These are phyloP conservation scores for Trichoderma hamatum DNA, from an alignment of 2,329 filamentous ascomycete genomes.

Conservation along the genomic window DNA sequence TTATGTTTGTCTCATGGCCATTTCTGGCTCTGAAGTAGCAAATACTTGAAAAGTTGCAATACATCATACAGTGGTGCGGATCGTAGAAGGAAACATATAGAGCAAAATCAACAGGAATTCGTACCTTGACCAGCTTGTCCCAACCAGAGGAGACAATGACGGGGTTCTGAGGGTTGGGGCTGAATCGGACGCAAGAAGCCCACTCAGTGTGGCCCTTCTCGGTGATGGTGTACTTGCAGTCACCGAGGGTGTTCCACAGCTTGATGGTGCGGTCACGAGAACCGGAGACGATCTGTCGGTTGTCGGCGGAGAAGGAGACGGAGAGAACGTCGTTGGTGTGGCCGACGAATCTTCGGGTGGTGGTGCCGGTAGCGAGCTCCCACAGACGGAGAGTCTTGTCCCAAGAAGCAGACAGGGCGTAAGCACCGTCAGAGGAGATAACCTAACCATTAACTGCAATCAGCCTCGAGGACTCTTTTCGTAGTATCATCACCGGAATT, in stretches of 20 bases:
- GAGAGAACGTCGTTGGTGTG: constrained; percentile 99
- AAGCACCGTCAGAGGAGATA: constrained; percentile 99
- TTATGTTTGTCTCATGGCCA: constrained; percentile 97
- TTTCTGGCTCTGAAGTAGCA: constrained; percentile 99
- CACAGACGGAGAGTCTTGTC: constrained; percentile 99
- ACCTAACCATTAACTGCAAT: constrained; percentile 60
- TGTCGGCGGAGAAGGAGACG: constrained; percentile 99
- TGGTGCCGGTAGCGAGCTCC: constrained; percentile 96
- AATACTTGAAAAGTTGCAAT: constrained; percentile 90
- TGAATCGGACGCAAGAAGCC: constrained; percentile 99
- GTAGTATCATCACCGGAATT: background rate
- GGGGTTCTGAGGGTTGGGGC: constrained; percentile 99
- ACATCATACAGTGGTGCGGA: constrained; percentile 72
- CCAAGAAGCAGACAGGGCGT: constrained; percentile 98
- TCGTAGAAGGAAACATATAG: constrained; percentile 17
- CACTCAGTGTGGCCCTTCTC: constrained; percentile 99
- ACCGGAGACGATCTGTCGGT: constrained; percentile 99
- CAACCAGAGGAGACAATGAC: constrained; percentile 98
- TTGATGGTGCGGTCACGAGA: constrained; percentile 99
- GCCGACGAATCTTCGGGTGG: constrained; percentile 97
- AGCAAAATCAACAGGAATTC: constrained; percentile 44
- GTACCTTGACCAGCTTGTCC: constrained; percentile 99
- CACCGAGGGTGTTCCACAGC: constrained; percentile 99
- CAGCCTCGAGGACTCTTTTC: constrained; percentile 28
- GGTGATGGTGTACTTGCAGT: constrained; percentile 99